These are phyloP conservation scores for Euclidium syriacum DNA, from an alignment of 345 rosid genomes.

Conservation along the genomic window DNA sequence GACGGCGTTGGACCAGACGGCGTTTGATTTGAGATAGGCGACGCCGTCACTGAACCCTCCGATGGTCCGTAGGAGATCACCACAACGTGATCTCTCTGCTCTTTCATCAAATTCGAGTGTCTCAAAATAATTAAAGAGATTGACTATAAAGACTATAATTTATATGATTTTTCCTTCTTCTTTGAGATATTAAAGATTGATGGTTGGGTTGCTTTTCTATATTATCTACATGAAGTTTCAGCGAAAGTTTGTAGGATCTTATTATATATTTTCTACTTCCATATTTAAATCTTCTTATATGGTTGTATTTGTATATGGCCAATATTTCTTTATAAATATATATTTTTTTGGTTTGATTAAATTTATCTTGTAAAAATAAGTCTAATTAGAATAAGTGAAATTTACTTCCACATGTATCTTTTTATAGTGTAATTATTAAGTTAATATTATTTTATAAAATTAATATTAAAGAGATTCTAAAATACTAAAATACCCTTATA, in stretches of 20 bases:
- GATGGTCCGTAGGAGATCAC: conserved; percentile 36
- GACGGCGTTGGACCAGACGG: conserved; percentile 54
- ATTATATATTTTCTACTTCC: conserved; percentile 3
- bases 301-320: background rate
- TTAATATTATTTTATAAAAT: no score
- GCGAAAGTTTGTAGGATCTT: conserved; percentile 13
- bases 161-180: background rate
- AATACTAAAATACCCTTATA: no score
- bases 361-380: background rate
- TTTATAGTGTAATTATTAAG: no score
- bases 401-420: no score
- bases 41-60: conserved; percentile 38
- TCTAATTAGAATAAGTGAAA: no score
- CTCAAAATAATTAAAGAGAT: background rate
- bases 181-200: conserved; percentile 1
- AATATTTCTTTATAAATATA: background rate
- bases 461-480: no score
- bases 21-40: conserved; percentile 17
- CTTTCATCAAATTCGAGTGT: conserved; percentile 20
- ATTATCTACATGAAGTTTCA: conserved; percentile 15
- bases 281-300: background rate
- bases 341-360: background rate
- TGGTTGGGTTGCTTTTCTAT: background rate
- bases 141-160: no score
- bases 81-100: conserved; percentile 17